Base-by-base conservation (phyloP, 2,329 filamentous ascomycete genomes). In the Microcera coccophila region DNA sequence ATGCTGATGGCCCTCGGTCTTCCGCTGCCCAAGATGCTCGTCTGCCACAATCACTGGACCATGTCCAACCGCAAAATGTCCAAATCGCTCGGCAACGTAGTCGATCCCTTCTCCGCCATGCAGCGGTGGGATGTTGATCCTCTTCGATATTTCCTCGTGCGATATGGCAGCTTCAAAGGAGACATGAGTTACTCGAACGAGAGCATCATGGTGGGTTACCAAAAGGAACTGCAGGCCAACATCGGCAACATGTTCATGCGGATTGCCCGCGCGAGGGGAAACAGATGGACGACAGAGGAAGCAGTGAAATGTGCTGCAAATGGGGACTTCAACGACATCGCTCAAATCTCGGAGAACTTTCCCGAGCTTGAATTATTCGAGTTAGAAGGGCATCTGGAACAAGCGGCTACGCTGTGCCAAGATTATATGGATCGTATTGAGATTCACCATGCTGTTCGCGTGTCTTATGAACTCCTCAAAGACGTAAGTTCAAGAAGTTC, bases 1-100 rank as follows among this genome's bases (percentile, higher is more conserved):
- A 85, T 98, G 55, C 81, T 98, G 14, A 85, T 98, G 76, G 91
- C 93, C 2, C 72, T 96, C 12, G 82, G 84, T 39, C 73, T 97
- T 4, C 85, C 88, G 1, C 71, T 87, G 1, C 89, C 93, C 1
- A 84, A 82, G 59, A 82, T 82, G 49, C 79, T 98, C 22, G 72
- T 98, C 3, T 88, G 88, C 39, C 93, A 98, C 62, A 90, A 85
- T 2, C 93, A 98, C 64, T 98, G 94, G 93, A 95, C 90, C 12
- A 83, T 98, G 68, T 87, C 87, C 42, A 81, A 81, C 40, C 80
- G 83, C 55, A 98, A 98, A 66, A 98, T 98, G 90, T 91, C 90
- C 48, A 98, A 98, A 65, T 95, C 88, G 1, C 81, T 85, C 2
- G 93, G 93, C 49, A 96, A 96, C 62, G 91, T 95, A 2, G 91